Evolutionary conservation across 352 stramenopile genomes (phyloP), one percentile per base, ranked within the genome.

Genomic region (Phytophthora vignae): DNA sequence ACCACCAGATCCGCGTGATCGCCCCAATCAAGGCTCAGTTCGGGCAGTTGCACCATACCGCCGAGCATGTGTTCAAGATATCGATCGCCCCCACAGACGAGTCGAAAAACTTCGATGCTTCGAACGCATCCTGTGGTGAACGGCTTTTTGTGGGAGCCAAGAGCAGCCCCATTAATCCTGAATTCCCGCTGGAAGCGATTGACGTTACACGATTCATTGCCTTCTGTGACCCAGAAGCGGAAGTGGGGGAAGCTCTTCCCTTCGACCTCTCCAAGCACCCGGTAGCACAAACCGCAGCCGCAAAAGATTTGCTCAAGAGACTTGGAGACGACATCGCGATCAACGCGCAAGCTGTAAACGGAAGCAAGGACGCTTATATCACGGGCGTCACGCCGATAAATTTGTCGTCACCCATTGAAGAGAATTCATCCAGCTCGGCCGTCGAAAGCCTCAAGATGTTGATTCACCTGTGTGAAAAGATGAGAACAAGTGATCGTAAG

Each of bases 231-330:
- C 86, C 85, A 33, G 87, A 95, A 31, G 66, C 64, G 1, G 69
- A 85, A 60, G 61, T 92, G 6, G 57, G 65, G 3, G 21, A 71
- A 14, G 73, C 67, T 12, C 75, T 99, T 11, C 97, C 97, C 36
- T 99, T 99, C 71, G 90, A 99, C 60, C 72, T 99, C 29, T 93
- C 85, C 0, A 73, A 82, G 12, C 96, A 98, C 38, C 94, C 84
- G 57, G 93, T 74, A 46, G 94, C 90, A 15, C 91, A 98, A 70
- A 98, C 95, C 19, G 93, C 97, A 49, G 98, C 97, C 55, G 98
- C 96, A 7, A 95, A 98, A 74, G 95, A 98, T 68, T 91, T 98
- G 42, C 89, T 98, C 21, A 91, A 96, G 62, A 85, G 97, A 22
- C 88, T 99, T 4, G 74, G 73, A 4, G 91, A 98, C 40, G 97